phyloP scores from a whole-genome alignment of 176 grass and related monocot genomes.

The Carex parvula region DNA sequence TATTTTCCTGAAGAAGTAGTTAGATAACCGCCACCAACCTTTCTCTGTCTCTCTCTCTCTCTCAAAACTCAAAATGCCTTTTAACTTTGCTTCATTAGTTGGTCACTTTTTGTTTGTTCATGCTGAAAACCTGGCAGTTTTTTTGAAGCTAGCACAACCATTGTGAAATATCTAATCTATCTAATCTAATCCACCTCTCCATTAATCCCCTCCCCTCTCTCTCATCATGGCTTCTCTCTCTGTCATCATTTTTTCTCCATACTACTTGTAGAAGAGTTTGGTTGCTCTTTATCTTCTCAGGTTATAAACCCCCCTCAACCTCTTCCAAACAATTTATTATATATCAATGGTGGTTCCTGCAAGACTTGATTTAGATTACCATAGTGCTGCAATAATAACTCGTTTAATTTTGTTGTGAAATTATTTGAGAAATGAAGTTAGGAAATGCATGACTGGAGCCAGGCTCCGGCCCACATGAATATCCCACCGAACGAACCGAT shows the following conservation, averaged over 20 bases:
- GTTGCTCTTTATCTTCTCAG: constrained; percentile 13
- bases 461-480: too few relatives aligned
- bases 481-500: too few relatives aligned
- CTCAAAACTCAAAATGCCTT: neutral
- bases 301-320: neutral
- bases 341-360: neutral
- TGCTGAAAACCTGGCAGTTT: constrained; percentile 9
- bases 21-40: too few relatives aligned
- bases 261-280: neutral
- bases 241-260: constrained; percentile 8
- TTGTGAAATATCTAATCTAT: constrained; percentile 19
- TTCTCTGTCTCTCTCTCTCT: too few relatives aligned
- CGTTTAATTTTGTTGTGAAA: neutral
- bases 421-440: neutral
- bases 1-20: too few relatives aligned
- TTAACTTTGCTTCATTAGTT: constrained; percentile 5
- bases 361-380: too few relatives aligned
- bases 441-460: too few relatives aligned
- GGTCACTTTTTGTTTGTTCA: constrained; percentile 13
- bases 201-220: neutral
- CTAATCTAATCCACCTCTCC: neutral
- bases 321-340: neutral
- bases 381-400: neutral
- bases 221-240: constrained; percentile 19
- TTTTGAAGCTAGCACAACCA: neutral